Conservation (phyloP, 495 filamentous ascomycete species). For the Bryoglossum gracile region DNA sequence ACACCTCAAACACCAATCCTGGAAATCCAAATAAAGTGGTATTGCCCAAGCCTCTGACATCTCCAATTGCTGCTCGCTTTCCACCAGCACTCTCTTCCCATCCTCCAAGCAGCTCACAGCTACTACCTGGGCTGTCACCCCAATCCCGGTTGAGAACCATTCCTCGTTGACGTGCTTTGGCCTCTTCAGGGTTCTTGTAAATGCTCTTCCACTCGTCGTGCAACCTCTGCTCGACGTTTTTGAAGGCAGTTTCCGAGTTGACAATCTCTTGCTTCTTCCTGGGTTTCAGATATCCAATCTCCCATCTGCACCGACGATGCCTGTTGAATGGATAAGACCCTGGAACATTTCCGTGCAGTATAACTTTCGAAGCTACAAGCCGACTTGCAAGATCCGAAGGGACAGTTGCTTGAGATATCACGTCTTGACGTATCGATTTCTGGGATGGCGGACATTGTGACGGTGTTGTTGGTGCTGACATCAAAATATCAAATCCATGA, state of each 20-base stretch:
- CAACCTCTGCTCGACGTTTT: slow-evolving; percentile 57
- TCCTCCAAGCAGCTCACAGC: slow-evolving; percentile 79
- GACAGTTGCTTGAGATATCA: slow-evolving; percentile 1
- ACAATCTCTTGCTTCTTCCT: slow-evolving; percentile 28
- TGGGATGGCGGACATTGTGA: slow-evolving; percentile 56
- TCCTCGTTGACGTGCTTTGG: slow-evolving; percentile 56
- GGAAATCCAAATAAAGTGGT: slow-evolving; percentile 92
- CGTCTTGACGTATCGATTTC: slow-evolving; percentile 3
- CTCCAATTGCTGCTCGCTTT: slow-evolving; percentile 33
- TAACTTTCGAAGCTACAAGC: slow-evolving; percentile 78
- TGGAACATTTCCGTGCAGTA: slow-evolving; percentile 89
- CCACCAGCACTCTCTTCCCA: slow-evolving; percentile 68
- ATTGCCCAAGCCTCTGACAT: slow-evolving; percentile 58
- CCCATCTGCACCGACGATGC: slow-evolving; percentile 85
- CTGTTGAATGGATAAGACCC: slow-evolving; percentile 96
- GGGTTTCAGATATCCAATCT: slow-evolving; percentile 50
- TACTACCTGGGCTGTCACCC: slow-evolving; percentile 87
- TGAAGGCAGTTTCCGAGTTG: slow-evolving; percentile 73
- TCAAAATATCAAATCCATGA: slow-evolving; percentile 88
- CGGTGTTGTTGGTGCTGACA: slow-evolving; percentile 64
- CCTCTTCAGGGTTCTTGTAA: slow-evolving; percentile 54
- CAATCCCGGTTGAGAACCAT: slow-evolving; percentile 88
- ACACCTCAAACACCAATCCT: slow-evolving; percentile 87
- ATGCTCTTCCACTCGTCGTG: slow-evolving; percentile 63
- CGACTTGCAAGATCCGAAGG: slow-evolving; percentile 40